Percentiles rank a stretch among this genome's conserved stretches.
phyloP scores from a whole-genome alignment of 2,329 filamentous ascomycete species.

The Cladobotryum mycophilum region DNA sequence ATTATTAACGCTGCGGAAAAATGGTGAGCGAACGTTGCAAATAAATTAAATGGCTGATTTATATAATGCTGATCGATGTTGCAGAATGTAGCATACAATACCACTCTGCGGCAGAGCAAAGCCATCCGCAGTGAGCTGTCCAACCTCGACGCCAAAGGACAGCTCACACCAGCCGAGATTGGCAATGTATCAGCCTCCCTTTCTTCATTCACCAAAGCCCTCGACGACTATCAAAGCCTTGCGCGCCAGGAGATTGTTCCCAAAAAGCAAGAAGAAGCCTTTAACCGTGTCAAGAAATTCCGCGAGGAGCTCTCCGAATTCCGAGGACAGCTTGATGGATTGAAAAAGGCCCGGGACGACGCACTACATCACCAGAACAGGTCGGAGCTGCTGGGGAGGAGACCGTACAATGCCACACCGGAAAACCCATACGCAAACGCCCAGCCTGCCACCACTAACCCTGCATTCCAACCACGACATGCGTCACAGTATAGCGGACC shows the following conservation, averaged over 20 bases:
- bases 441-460: constrained; percentile 23
- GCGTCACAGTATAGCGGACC: constrained; percentile 29
- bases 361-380: constrained; percentile 59
- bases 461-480: constrained; percentile 37
- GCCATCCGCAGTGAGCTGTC: constrained; percentile 72
- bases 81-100: constrained; percentile 80
- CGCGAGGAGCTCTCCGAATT: constrained; percentile 75
- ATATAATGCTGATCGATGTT: no score
- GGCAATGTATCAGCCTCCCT: constrained; percentile 74
- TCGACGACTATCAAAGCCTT: constrained; percentile 85
- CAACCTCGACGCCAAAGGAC: constrained; percentile 57
- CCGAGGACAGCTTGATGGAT: constrained; percentile 65
- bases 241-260: constrained; percentile 84
- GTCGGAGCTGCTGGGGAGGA: constrained; percentile 75
- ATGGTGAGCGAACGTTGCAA: neutral
- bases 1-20: neutral
- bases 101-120: constrained; percentile 76
- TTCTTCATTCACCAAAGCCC: constrained; percentile 74
- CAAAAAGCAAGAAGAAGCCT: constrained; percentile 86
- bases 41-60: no score
- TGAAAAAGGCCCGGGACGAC: constrained; percentile 75
- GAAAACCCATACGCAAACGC: constrained; percentile 85
- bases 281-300: constrained; percentile 80
- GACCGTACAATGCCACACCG: constrained; percentile 72
- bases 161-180: constrained; percentile 49